These are phyloP conservation scores for Zygoascus hellenicus DNA, from an alignment of 1,139 yeast species.

Conservation along the genomic window DNA sequence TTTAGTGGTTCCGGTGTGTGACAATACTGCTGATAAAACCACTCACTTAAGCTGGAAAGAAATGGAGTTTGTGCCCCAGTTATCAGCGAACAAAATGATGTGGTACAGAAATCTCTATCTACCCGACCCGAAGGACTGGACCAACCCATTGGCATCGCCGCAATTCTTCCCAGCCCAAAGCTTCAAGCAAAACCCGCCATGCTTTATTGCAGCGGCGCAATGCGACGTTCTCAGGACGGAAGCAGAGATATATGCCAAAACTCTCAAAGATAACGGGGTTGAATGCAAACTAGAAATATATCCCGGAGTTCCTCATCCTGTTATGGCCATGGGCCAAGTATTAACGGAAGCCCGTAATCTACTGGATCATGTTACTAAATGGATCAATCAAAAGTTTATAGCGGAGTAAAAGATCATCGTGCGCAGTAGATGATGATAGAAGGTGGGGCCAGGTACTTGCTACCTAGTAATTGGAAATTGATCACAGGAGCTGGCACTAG, in stretches of 20 bases:
- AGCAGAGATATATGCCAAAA: slow-evolving; percentile 40
- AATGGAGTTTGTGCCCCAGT: slow-evolving; percentile 39
- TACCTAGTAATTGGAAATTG: not conserved
- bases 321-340: slow-evolving; percentile 33
- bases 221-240: slow-evolving; percentile 43
- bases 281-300: slow-evolving; percentile 35
- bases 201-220: slow-evolving; percentile 39
- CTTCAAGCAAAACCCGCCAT: slow-evolving; percentile 38
- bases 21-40: slow-evolving; percentile 39
- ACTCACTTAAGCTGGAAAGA: slow-evolving; percentile 39
- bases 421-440: no score
- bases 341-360: slow-evolving; percentile 11
- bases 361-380: slow-evolving; percentile 39
- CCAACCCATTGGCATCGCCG: slow-evolving; percentile 41
- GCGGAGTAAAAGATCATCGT: not conserved
- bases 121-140: slow-evolving; percentile 38
- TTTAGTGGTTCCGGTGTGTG: slow-evolving; percentile 44
- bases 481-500: not conserved
- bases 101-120: slow-evolving; percentile 42
- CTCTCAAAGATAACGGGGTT: slow-evolving; percentile 39
- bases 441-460: no score
- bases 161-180: slow-evolving; percentile 32
- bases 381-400: not conserved
- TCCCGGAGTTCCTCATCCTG: slow-evolving; percentile 44
- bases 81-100: slow-evolving; percentile 44